Conservation (phyloP, 148 eudicot species). For the Vaccinium vitisidaea region DNA sequence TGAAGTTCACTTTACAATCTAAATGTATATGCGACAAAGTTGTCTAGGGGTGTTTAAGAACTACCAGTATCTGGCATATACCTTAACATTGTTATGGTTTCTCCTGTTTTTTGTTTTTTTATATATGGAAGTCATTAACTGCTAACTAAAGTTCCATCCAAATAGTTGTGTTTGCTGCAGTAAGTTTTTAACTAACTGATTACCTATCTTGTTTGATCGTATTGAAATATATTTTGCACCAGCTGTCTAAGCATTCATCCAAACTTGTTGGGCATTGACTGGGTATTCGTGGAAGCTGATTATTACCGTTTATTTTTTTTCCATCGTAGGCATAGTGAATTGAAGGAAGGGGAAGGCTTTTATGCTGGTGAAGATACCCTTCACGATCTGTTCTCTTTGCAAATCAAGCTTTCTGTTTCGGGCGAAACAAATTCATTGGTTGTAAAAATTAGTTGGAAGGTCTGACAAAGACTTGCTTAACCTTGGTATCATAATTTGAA, state of each 20-base stretch:
- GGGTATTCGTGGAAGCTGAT: slow-evolving; percentile 6
- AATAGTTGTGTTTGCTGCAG: neutral
- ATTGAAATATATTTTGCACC: neutral
- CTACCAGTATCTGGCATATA: neutral
- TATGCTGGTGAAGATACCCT: slow-evolving; percentile 40
- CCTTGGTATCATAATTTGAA: neutral
- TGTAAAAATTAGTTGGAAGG: slow-evolving; percentile 61
- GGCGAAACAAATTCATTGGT: slow-evolving; percentile 39
- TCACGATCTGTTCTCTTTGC: slow-evolving; percentile 53
- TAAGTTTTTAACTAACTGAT: neutral
- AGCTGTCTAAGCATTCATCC: neutral
- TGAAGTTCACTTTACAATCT: neutral
- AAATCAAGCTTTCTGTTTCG: slow-evolving; percentile 48
- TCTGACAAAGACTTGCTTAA: slow-evolving; percentile 17
- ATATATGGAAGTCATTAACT: neutral
- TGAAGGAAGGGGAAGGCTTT: slow-evolving; percentile 39
- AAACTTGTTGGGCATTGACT: neutral
- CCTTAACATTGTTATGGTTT: neutral
- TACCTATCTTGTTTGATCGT: neutral
- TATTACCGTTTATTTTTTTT: slow-evolving; percentile 23
- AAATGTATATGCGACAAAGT: neutral
- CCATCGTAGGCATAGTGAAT: slow-evolving; percentile 66
- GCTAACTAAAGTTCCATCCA: neutral
- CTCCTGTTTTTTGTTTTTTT: neutral
- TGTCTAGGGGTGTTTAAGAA: neutral